Base-by-base conservation (phyloP, 31 red algal genomes). In the Odonthalia washingtoniensis region DNA sequence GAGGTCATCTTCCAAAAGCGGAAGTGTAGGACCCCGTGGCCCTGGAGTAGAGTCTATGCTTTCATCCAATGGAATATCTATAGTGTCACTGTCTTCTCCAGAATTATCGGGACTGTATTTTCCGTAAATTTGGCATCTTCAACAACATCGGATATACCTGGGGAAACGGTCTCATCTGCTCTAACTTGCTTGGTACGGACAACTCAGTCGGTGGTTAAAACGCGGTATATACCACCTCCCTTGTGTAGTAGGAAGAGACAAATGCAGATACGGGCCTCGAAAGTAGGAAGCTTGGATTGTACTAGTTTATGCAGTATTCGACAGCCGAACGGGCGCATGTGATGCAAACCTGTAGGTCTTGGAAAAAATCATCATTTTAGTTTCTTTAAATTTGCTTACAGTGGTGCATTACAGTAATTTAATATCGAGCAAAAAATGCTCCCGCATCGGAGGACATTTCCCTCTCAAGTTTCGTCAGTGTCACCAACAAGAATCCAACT, bases 271-370 rank as follows among this genome's bases (percentile, higher is more conserved):
- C 0, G 67, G 5, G 46, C 32, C 70, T 78, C 37, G 36, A 6
- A 31, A 35, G 16, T 84, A 6, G 36, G 53, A 30, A 53, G 37
- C 1, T 73, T 68, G 57, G 39, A 38, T 17, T 35, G 52, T 2
- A 64, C 1, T 1, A 44, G 62, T 2, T 73, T 12, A 1, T 66
- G 36, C 4, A 73, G 4, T 17, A 35, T 1, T 1, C 38, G 65
- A 84, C 35, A 84, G 21, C 62, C 62, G 37, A 86, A 86, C 24
- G 70, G 16, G 33, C 32, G 26, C 9, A 86, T 60, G 0, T 86
- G 60, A n/a, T 82, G 65, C 17, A 42, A 2, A 26, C 46, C 32
- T 1, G 37, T 3, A 5, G 35, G 3, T 16, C n/a, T n/a, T n/a
- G n/a, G n/a, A n/a, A n/a, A n/a, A n/a, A n/a, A n/a, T n/a, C n/a